Conservation (phyloP, 208 protist genomes). For the Wallacemonas rigidus region DNA sequence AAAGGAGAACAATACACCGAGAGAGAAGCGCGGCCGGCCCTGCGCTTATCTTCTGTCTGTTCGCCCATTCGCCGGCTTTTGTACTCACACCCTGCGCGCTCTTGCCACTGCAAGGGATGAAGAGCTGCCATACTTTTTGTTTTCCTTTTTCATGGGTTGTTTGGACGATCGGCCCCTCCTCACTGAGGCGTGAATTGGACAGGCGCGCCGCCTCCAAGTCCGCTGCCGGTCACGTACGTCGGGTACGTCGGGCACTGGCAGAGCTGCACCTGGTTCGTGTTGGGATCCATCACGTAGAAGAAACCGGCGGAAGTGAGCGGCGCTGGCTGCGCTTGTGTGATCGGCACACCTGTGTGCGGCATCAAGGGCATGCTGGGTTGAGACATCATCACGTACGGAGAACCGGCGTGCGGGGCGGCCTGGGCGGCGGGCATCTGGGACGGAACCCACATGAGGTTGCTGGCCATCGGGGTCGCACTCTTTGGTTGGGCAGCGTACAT, state of each 20-base stretch:
- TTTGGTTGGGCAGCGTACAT: not conserved
- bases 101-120: too few relatives aligned
- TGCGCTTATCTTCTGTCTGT: too few relatives aligned
- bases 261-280: conserved; percentile 16
- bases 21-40: too few relatives aligned
- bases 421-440: not conserved
- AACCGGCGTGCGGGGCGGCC: not conserved
- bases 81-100: too few relatives aligned
- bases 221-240: too few relatives aligned
- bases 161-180: not conserved
- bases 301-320: not conserved
- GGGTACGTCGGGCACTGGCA: conserved; percentile 15
- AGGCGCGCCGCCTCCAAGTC: not conserved
- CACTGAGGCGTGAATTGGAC: not conserved
- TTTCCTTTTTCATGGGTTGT: too few relatives aligned
- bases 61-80: too few relatives aligned
- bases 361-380: not conserved
- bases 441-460: conserved; percentile 9
- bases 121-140: too few relatives aligned
- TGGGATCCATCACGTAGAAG: conserved; percentile 12
- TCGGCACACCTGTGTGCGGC: not conserved
- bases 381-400: conserved; percentile 7
- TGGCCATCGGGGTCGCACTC: not conserved
- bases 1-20: too few relatives aligned
- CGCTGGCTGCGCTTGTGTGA: not conserved